Base-by-base conservation (phyloP, 495 filamentous ascomycete genomes). In the Penicillium chermesinum region DNA sequence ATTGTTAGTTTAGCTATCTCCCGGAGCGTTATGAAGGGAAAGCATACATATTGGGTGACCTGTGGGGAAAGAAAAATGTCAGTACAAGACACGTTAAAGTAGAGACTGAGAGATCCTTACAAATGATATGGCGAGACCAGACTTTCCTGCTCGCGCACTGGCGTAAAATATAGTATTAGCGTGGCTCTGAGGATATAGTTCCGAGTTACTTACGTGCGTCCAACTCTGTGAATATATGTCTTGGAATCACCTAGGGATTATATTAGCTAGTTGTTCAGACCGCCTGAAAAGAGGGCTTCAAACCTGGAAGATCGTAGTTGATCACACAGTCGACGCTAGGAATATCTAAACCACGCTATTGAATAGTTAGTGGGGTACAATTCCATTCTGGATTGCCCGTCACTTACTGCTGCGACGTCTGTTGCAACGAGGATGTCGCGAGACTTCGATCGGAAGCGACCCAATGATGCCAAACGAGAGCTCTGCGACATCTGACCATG, bases 181-280 rank as follows among this genome's bases (percentile, higher is more conserved):
- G 4, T 5, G 25, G n/a, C n/a, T 30, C 10, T 10, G 25, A 30
- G 25, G 5, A 4, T 30, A 30, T 30, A 10, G 5, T 30, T 30
- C 25, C 10, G 5, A 10, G 10, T 5, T 30, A 30, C 25, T 30
- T 10, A 30, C 25, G 93, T 98, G 50, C 93, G 85, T 6, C 93
- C 93, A 2, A 96, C 91, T 34, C 93, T 83, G 62, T 98, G 93
- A 42, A 98, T 87, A 57, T 96, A 98, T 0, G 89, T 96, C 65
- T 96, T 93, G 58, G 81, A 85, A 52, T 91, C 88, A 12, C 74
- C 73, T 38, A n/a, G n/a, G n/a, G 25, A 30, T 5, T 30, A 4
- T 30, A 5, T 30, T 4, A 30, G 25, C 10, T 30, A 25, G n/a
- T 14, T 6, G 27, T 30, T 18, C 19, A 4, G 16, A n/a, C n/a